phyloP scores from a whole-genome alignment of 2,329 filamentous ascomycete genomes.

The Sporothrix pseudoabietina region DNA sequence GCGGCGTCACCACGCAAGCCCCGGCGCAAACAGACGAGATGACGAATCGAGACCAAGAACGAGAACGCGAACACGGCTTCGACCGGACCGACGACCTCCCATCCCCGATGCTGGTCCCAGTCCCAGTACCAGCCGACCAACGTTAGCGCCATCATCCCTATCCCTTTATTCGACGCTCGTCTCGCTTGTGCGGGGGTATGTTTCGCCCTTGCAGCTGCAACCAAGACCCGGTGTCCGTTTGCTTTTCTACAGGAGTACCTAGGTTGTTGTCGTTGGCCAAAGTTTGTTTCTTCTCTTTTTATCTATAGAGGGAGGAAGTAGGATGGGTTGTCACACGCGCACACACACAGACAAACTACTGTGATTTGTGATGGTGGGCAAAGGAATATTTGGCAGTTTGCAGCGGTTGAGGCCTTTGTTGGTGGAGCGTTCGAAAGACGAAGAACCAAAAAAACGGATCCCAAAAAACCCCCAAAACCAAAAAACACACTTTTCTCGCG shows the following conservation, averaged over 20 bases:
- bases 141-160: conserved; percentile 36
- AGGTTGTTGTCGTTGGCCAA: conserved; percentile 47
- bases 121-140: not conserved
- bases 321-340: conserved; percentile 44
- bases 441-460: conserved; percentile 8
- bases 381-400: conserved; percentile 1
- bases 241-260: conserved; percentile 46
- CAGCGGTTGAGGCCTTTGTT: not conserved
- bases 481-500: conserved; percentile 36
- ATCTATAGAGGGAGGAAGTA: conserved; percentile 52
- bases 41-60: not conserved
- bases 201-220: conserved; percentile 50
- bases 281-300: conserved; percentile 49
- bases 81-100: not conserved
- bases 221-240: conserved; percentile 54
- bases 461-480: conserved; percentile 25
- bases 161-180: conserved; percentile 53
- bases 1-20: conserved; percentile 38
- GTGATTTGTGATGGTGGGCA: not conserved
- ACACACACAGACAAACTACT: not conserved
- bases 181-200: conserved; percentile 61
- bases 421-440: not conserved
- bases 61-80: not conserved
- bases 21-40: conserved; percentile 49
- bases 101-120: not conserved